Evolutionary conservation across 2,329 filamentous ascomycete genomes (phyloP).

Genomic region (Grosmannia clavigera): DNA sequence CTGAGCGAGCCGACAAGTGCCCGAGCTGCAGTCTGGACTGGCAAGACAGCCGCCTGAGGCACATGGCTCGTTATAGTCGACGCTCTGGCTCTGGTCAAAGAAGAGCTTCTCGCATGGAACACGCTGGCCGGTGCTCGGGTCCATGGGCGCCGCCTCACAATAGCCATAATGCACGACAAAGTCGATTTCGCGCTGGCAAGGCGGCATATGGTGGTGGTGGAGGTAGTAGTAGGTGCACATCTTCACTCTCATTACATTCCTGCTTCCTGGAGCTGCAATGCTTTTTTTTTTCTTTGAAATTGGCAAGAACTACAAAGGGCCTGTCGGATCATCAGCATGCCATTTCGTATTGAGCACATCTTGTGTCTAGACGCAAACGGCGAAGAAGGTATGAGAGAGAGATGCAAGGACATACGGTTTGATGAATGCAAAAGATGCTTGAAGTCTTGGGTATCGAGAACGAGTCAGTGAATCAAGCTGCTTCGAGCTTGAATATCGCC

Average conservation of each 20-base stretch:
- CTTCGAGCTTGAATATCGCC: too few species aligned
- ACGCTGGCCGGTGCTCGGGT: constrained; percentile 5
- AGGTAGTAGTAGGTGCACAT: constrained; percentile 41
- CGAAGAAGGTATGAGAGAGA: too few species aligned
- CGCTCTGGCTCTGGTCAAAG: constrained; percentile 19
- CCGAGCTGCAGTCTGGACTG: constrained; percentile 32
- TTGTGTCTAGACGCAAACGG: too few species aligned
- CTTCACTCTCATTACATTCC: neutral
- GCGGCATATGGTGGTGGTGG: constrained; percentile 31
- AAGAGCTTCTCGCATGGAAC: constrained; percentile 19
- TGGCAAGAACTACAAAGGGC: neutral
- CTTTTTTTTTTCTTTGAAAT: neutral
- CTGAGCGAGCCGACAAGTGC: constrained; percentile 34
- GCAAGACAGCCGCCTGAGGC: constrained; percentile 31
- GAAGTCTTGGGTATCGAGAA: neutral
- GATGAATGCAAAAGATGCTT: neutral
- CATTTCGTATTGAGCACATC: too few species aligned
- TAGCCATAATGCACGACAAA: constrained; percentile 13
- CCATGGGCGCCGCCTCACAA: constrained; percentile 9
- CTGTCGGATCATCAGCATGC: too few species aligned
- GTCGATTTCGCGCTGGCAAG: constrained; percentile 8
- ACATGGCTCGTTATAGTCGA: constrained; percentile 31
- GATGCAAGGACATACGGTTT: neutral
- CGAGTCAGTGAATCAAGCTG: too few species aligned
- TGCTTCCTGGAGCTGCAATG: neutral